phyloP scores from a whole-genome alignment of 768 basidiomycete species.

The Boletus vermiculosoides region DNA sequence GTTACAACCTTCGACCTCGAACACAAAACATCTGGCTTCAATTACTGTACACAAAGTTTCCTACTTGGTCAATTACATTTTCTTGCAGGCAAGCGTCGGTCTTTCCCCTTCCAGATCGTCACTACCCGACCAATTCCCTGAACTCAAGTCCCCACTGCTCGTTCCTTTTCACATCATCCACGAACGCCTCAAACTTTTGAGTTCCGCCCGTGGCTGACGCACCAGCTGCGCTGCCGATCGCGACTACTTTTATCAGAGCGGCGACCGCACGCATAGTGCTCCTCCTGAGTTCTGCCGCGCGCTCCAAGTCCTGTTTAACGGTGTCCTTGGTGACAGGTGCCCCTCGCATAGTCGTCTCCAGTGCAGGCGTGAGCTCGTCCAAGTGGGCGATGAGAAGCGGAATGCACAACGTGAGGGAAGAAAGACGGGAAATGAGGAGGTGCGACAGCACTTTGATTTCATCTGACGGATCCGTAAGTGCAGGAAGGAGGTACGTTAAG shows the following conservation, averaged over 20 bases:
- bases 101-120: constrained; percentile 2
- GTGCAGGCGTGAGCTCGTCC: constrained; percentile 78
- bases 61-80: neutral
- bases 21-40: neutral
- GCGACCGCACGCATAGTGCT: constrained; percentile 87
- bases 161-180: constrained; percentile 68
- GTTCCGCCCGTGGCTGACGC: constrained; percentile 23
- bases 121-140: constrained; percentile 31
- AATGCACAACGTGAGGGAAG: constrained; percentile 56
- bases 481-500: constrained; percentile 75
- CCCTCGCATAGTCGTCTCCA: constrained; percentile 90
- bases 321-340: constrained; percentile 90
- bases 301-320: constrained; percentile 89
- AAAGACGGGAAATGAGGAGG: constrained; percentile 91
- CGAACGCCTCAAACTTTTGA: constrained; percentile 72
- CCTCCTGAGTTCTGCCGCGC: constrained; percentile 86
- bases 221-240: constrained; percentile 54
- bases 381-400: constrained; percentile 56
- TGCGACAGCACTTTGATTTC: constrained; percentile 97
- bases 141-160: constrained; percentile 69
- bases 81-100: neutral
- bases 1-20: too few species aligned
- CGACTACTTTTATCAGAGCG: constrained; percentile 72
- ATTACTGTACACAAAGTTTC: neutral
- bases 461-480: constrained; percentile 85